Conservation (phyloP, 176 grass and related monocot species). For the Juncus effusus region DNA sequence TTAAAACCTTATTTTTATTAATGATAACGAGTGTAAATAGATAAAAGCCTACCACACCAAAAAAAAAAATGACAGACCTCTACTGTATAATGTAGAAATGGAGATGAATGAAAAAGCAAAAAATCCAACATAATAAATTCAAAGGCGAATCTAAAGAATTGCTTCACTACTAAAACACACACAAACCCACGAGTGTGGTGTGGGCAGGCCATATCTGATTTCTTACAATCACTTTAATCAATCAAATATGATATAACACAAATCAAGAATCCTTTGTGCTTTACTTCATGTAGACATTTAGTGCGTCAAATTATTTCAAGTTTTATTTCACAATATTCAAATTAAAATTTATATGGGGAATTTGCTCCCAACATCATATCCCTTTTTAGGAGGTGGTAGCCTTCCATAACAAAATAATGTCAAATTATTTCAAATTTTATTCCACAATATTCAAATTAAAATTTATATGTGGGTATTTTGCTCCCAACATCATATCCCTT, state of each 20-base stretch:
- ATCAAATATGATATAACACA: neutral
- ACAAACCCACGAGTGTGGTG: constrained; percentile 18
- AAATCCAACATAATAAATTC: too few species aligned
- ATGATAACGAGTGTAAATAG: too few species aligned
- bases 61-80: too few species aligned
- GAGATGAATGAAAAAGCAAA: too few species aligned
- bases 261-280: neutral
- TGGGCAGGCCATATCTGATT: constrained; percentile 14
- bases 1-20: too few species aligned
- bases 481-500: neutral
- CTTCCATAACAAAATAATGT: neutral
- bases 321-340: too few species aligned
- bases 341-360: too few species aligned
- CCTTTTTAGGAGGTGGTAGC: neutral
- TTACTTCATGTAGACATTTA: neutral
- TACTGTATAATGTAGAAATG: too few species aligned
- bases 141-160: constrained; percentile 17
- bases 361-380: neutral
- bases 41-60: too few species aligned
- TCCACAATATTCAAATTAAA: too few species aligned
- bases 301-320: too few species aligned
- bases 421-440: too few species aligned
- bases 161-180: neutral
- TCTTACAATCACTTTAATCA: constrained; percentile 8
- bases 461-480: neutral